These are phyloP conservation scores for Fusarium stilboides DNA, from an alignment of 2,329 filamentous ascomycete species.

Conservation along the genomic window DNA sequence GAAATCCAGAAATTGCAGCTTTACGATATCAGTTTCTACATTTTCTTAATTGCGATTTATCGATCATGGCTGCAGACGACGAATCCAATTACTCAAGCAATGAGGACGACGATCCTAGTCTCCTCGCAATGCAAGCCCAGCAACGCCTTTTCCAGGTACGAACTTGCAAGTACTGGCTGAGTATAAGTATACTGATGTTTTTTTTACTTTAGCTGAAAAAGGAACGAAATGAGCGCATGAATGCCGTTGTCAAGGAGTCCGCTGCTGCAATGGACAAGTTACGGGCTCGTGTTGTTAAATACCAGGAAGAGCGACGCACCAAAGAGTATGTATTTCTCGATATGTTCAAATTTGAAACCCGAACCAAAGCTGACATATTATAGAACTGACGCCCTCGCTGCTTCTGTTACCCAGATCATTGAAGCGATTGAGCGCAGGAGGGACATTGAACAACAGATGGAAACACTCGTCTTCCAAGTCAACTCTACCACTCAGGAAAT, in stretches of 20 bases:
- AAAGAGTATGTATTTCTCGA: slow-evolving; percentile 39
- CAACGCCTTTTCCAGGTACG: slow-evolving; percentile 49
- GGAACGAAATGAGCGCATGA: slow-evolving; percentile 49
- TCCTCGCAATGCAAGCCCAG: slow-evolving; percentile 48
- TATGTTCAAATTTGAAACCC: not conserved
- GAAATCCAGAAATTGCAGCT: not conserved
- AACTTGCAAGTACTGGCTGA: not conserved
- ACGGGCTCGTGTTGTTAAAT: slow-evolving; percentile 39
- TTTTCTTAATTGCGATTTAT: not conserved
- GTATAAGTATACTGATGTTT: not conserved
- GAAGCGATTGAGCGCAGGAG: slow-evolving; percentile 45
- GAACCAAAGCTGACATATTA: not conserved
- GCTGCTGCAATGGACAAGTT: slow-evolving; percentile 47
- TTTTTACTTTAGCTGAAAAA: slow-evolving; percentile 48
- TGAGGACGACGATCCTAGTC: slow-evolving; percentile 44
- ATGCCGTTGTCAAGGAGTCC: slow-evolving; percentile 45
- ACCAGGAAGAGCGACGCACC: slow-evolving; percentile 45
- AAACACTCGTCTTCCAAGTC: slow-evolving; percentile 41
- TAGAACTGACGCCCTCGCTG: slow-evolving; percentile 40
- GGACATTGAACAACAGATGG: slow-evolving; percentile 51
- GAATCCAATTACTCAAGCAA: slow-evolving; percentile 34
- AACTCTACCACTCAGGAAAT: slow-evolving; percentile 40
- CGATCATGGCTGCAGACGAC: slow-evolving; percentile 35
- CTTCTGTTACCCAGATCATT: slow-evolving; percentile 39
- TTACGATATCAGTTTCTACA: not conserved